Conservation (phyloP, 1,284 basidiomycete species). For the Mixia osmundae region DNA sequence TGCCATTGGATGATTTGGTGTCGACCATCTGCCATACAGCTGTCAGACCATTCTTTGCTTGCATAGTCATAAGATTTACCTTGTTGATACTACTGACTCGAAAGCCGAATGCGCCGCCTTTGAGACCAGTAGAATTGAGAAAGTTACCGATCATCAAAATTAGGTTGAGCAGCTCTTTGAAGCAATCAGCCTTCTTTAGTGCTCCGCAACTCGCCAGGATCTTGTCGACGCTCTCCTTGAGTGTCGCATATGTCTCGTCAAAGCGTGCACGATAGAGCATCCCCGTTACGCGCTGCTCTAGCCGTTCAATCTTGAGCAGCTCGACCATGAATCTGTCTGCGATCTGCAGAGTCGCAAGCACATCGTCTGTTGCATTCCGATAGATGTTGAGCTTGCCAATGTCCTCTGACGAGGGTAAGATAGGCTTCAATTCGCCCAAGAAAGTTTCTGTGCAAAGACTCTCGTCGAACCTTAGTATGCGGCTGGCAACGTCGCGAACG, state of each 20-base stretch:
- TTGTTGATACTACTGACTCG: conserved; percentile 94
- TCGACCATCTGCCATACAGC: conserved; percentile 49
- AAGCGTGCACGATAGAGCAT: conserved; percentile 79
- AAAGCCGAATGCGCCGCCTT: conserved; percentile 94
- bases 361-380: conserved; percentile 60
- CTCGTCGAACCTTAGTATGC: conserved; percentile 62
- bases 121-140: conserved; percentile 89
- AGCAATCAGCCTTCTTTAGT: conserved; percentile 48
- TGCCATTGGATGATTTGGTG: conserved; percentile 70
- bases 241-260: conserved; percentile 49
- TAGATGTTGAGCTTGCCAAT: conserved; percentile 65
- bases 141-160: conserved; percentile 92
- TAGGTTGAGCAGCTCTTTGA: conserved; percentile 65
- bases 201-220: conserved; percentile 54
- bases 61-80: conserved; percentile 27
- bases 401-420: conserved; percentile 13
- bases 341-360: conserved; percentile 66
- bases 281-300: conserved; percentile 73
- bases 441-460: conserved; percentile 66
- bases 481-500: conserved; percentile 28
- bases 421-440: conserved; percentile 49
- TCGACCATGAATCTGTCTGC: conserved; percentile 94
- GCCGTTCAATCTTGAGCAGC: conserved; percentile 78
- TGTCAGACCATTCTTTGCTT: not conserved
- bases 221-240: conserved; percentile 43